Percentiles rank a stretch among this genome's conserved stretches.
Evolutionary conservation across 345 rosid species (phyloP).

Genomic region (Chamaenerion angustifolium): DNA sequence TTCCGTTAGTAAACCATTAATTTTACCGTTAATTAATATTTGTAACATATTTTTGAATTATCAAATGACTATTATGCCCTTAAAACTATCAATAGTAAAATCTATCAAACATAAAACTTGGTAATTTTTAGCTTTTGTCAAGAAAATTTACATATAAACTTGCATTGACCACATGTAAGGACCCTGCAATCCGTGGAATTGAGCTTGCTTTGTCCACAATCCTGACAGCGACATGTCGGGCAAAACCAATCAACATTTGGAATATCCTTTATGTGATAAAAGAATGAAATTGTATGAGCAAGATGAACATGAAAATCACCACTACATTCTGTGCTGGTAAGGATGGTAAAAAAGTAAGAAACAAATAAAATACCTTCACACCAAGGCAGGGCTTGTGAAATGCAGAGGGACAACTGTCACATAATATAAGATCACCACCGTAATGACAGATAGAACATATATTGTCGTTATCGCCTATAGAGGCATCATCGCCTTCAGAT

Average conservation of each 20-base stretch:
- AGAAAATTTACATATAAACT: conserved; percentile 33
- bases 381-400: conserved; percentile 63
- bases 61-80: too few relatives aligned
- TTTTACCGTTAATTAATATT: too few relatives aligned
- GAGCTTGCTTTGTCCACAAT: conserved; percentile 29
- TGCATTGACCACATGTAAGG: conserved; percentile 51
- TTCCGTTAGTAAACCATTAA: too few relatives aligned
- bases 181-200: conserved; percentile 12
- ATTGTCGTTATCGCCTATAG: conserved; percentile 28
- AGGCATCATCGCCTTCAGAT: background rate
- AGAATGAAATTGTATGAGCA: background rate
- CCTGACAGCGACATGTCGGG: conserved; percentile 61
- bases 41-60: too few relatives aligned
- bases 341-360: background rate
- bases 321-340: background rate
- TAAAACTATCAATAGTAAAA: background rate
- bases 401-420: conserved; percentile 79
- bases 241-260: conserved; percentile 90
- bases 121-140: too few relatives aligned
- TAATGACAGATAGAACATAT: conserved; percentile 67
- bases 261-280: conserved; percentile 25
- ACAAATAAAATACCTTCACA: conserved; percentile 29
- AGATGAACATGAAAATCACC: background rate
- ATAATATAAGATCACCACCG: conserved; percentile 64
- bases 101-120: too few relatives aligned